Percentiles rank a stretch among this genome's conserved stretches.
Evolutionary conservation across 257 asterid genomes (phyloP).

Genomic region (Primulina tabacum): DNA sequence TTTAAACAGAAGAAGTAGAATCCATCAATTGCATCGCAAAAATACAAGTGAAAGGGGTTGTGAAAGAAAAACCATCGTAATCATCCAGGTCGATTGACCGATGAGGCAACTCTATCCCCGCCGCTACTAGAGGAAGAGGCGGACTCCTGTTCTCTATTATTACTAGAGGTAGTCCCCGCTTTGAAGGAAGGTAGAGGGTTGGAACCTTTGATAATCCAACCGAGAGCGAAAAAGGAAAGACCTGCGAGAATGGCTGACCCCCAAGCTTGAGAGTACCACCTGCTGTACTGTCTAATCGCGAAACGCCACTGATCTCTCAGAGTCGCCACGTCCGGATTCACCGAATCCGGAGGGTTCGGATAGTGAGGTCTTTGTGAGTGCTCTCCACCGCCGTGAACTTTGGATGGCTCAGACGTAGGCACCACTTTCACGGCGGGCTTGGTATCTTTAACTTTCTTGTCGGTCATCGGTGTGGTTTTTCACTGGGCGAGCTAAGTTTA

Average conservation of each 20-base stretch:
- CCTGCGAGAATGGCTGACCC: constrained; percentile 96
- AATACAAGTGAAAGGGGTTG: neutral
- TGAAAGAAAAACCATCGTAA: constrained; percentile 21
- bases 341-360: constrained; percentile 64
- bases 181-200: constrained; percentile 74
- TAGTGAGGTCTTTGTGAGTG: constrained; percentile 26
- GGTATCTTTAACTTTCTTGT: constrained; percentile 38
- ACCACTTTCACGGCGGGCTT: constrained; percentile 31
- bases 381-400: constrained; percentile 31
- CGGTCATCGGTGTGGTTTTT: constrained; percentile 35
- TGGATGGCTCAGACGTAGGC: constrained; percentile 34
- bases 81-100: constrained; percentile 31
- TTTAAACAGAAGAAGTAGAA: neutral
- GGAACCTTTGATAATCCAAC: constrained; percentile 83
- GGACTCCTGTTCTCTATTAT: neutral
- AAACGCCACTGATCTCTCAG: constrained; percentile 86
- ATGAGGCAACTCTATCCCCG: constrained; percentile 20
- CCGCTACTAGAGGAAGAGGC: constrained; percentile 17
- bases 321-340: constrained; percentile 75
- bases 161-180: constrained; percentile 2
- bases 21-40: neutral
- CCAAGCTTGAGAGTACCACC: constrained; percentile 96
- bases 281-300: constrained; percentile 76
- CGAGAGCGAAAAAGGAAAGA: constrained; percentile 76
- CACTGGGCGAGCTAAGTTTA: no score